These are phyloP conservation scores for Taxawa tesnikishii DNA, from an alignment of 2,329 filamentous ascomycete genomes.

Conservation along the genomic window DNA sequence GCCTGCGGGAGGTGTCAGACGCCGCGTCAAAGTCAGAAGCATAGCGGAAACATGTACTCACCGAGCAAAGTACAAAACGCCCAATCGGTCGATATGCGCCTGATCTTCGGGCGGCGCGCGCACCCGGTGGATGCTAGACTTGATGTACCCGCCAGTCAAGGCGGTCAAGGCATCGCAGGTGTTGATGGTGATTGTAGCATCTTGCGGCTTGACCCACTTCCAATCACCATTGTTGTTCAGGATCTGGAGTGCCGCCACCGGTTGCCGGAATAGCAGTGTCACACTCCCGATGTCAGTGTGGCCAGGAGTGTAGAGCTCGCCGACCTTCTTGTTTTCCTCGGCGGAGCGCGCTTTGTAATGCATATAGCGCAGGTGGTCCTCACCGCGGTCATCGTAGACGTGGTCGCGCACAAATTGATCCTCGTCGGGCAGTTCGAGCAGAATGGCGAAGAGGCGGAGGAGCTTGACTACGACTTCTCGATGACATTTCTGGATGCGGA, in stretches of 20 bases:
- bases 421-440: slow-evolving; percentile 48
- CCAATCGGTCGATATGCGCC: slow-evolving; percentile 34
- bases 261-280: slow-evolving; percentile 25
- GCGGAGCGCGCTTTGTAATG: slow-evolving; percentile 33
- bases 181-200: slow-evolving; percentile 27
- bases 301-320: slow-evolving; percentile 19
- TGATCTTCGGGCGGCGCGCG: slow-evolving; percentile 36
- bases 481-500: slow-evolving; percentile 31
- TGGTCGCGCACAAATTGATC: slow-evolving; percentile 44
- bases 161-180: slow-evolving; percentile 26
- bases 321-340: slow-evolving; percentile 16
- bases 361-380: slow-evolving; percentile 54
- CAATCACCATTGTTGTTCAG: slow-evolving; percentile 21
- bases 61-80: slow-evolving; percentile 40
- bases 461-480: slow-evolving; percentile 45
- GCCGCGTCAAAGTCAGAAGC: background rate
- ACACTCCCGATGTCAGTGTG: slow-evolving; percentile 31
- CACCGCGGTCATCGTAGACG: slow-evolving; percentile 44
- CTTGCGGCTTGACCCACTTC: slow-evolving; percentile 27
- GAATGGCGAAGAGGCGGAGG: slow-evolving; percentile 47
- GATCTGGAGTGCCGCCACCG: slow-evolving; percentile 24
- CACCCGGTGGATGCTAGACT: slow-evolving; percentile 37
- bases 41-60: slow-evolving; percentile 16
- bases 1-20: slow-evolving; percentile 9
- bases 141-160: slow-evolving; percentile 30